Conservation (phyloP, 352 stramenopile species). For the Pythium rhizo-oryzae region DNA sequence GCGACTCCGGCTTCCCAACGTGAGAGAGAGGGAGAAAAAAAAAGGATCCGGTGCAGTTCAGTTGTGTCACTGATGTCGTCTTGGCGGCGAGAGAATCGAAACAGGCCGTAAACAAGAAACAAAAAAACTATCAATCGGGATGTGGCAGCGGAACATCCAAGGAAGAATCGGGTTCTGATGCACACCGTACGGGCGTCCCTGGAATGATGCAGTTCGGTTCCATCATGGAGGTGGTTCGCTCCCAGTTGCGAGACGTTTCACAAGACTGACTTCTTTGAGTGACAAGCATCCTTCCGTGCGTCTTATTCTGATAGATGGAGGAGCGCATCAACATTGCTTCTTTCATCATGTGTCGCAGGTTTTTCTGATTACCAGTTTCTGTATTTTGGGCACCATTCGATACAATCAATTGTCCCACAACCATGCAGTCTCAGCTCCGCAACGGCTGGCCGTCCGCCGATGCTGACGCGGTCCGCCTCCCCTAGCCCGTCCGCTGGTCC, state of each 20-base stretch:
- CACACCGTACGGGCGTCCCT: background rate
- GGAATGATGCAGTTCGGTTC: conserved; percentile 1
- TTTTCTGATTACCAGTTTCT: background rate
- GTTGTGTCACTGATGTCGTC: background rate
- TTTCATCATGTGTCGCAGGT: background rate
- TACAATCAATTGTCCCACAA: background rate
- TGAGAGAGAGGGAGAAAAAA: background rate
- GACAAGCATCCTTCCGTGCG: background rate
- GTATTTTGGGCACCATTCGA: conserved; percentile 1
- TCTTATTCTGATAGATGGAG: background rate
- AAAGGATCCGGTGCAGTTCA: background rate
- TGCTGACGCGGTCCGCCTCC: conserved; percentile 14
- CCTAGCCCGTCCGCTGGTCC: conserved; percentile 9
- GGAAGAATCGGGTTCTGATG: background rate
- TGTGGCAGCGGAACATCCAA: background rate
- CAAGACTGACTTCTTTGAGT: background rate
- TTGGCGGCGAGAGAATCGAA: background rate
- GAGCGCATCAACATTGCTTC: background rate
- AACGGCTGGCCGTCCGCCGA: background rate
- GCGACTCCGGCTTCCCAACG: background rate
- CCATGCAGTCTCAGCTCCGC: background rate
- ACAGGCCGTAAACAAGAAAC: background rate
- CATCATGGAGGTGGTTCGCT: background rate
- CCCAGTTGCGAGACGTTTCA: background rate
- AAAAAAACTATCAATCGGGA: background rate